Conservation (phyloP, 1,284 basidiomycete species). For the Leccinum subrobustum region DNA sequence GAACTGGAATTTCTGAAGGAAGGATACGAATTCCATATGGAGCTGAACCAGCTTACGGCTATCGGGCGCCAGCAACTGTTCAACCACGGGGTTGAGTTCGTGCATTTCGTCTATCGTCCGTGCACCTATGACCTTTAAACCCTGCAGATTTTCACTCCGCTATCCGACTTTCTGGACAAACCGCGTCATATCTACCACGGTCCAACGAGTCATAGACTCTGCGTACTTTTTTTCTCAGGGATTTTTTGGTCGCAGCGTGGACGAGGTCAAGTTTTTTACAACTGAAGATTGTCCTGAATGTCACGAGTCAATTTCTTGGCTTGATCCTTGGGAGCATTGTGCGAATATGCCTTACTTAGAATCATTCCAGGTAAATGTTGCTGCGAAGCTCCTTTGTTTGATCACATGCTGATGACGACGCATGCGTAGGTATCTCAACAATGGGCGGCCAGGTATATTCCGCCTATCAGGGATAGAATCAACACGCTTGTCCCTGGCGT, state of each 20-base stretch:
- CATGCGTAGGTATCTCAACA: constrained; percentile 25
- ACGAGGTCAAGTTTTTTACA: constrained; percentile 13
- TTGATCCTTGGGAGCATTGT: constrained; percentile 13
- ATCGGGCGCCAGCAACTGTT: constrained; percentile 18
- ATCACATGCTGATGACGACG: background rate
- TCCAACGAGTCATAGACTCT: constrained; percentile 32
- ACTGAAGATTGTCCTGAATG: background rate
- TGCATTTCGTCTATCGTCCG: background rate
- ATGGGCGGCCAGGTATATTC: constrained; percentile 43
- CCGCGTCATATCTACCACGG: constrained; percentile 38
- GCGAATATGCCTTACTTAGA: background rate
- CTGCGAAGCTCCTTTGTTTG: background rate
- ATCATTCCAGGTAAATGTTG: background rate
- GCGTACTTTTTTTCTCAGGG: constrained; percentile 20
- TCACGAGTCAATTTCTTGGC: constrained; percentile 38
- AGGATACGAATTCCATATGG: constrained; percentile 36
- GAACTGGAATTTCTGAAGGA: constrained; percentile 41
- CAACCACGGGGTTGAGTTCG: constrained; percentile 22
- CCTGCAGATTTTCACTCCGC: constrained; percentile 18
- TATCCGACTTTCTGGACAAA: constrained; percentile 30
- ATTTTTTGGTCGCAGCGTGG: constrained; percentile 8
- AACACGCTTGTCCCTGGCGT: constrained; percentile 37
- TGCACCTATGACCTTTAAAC: constrained; percentile 1
- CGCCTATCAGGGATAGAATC: constrained; percentile 40
- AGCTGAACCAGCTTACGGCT: constrained; percentile 18